Conservation (phyloP, 202 grass and related monocot species). For the Carex sylvatica region DNA sequence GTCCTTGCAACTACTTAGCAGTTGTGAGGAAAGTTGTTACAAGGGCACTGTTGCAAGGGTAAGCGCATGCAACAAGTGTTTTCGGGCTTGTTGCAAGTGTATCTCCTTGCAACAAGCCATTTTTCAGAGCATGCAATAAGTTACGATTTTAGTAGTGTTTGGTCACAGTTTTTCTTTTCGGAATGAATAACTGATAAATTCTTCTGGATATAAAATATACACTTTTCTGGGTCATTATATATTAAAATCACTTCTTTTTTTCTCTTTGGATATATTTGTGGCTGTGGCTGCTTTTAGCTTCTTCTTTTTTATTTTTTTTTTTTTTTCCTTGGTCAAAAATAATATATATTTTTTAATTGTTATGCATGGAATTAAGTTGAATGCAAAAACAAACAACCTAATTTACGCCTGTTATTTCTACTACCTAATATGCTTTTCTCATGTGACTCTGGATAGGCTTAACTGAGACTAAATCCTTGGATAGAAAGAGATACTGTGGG, state of each 20-base stretch:
- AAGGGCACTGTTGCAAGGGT: no score
- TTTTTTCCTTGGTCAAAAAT: neutral
- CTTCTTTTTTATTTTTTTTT: no score
- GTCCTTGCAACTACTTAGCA: no score
- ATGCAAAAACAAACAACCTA: neutral
- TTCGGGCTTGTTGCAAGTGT: no score
- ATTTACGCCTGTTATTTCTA: neutral
- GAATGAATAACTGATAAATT: neutral
- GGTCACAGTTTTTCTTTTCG: neutral
- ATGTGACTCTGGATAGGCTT: no score
- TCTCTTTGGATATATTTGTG: neutral
- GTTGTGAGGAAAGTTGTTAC: no score
- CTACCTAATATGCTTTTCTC: slow-evolving; percentile 8
- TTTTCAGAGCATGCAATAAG: no score
- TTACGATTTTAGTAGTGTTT: neutral
- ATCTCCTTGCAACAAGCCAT: no score
- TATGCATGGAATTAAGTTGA: neutral
- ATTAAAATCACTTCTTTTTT: neutral
- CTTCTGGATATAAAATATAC: neutral
- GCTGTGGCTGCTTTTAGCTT: neutral
- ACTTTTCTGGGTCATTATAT: neutral
- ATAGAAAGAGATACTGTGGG: neutral
- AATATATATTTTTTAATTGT: no score
- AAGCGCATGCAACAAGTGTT: no score
- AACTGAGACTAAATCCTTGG: neutral